Base-by-base conservation (phyloP, 2,329 filamentous ascomycete genomes). In the Diaporthe amygdali region DNA sequence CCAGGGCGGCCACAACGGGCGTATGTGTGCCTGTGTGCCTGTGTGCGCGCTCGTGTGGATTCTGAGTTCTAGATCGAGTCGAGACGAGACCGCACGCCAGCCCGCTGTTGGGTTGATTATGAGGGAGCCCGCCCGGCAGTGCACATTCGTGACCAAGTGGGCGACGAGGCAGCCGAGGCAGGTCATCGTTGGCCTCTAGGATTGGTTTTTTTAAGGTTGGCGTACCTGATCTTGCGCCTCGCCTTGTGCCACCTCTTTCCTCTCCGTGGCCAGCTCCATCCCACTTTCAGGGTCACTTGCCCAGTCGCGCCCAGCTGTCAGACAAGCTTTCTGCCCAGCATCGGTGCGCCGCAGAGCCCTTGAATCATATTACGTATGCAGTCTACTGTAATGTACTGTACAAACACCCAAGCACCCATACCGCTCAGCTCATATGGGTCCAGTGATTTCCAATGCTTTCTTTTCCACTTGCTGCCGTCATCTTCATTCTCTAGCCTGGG, bases 291-390 rank as follows among this genome's bases (percentile, higher is more conserved):
- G 32, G 54, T 25, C 34, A n/a, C 54, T 56, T 56, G 54, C 54
- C 54, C 34, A 56, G 54, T 27, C 54, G 54, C 34, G 39, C 56
- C 39, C 56, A 63, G 56, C 56, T 61, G 39, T 61, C 56, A 61
- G 56, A 44, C 59, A 63, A 63, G 59, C 59, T 63, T 63, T 63
- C 59, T 25, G 59, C 59, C 59, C 59, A 63, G 59, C 27, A 22
- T n/a, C 55, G 25, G 30, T 22, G 39, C 10, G 39, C 55, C 55
- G 15, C 37, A n/a, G 37, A 61, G 25, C 44, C 39, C 20, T 34
- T 30, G 55, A 46, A 44, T 15, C 37, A n/a, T 37, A 30, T 46
- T 46, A 32, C 55, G 25, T 44, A 46, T 61, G 37, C 39, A n/a
- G 15, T 46, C 55, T 12, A 10, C 25, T 27, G 22, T 20, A n/a